These are phyloP conservation scores for Xylariaceae sp. DNA, from an alignment of 2,329 filamentous ascomycete genomes.

Conservation along the genomic window DNA sequence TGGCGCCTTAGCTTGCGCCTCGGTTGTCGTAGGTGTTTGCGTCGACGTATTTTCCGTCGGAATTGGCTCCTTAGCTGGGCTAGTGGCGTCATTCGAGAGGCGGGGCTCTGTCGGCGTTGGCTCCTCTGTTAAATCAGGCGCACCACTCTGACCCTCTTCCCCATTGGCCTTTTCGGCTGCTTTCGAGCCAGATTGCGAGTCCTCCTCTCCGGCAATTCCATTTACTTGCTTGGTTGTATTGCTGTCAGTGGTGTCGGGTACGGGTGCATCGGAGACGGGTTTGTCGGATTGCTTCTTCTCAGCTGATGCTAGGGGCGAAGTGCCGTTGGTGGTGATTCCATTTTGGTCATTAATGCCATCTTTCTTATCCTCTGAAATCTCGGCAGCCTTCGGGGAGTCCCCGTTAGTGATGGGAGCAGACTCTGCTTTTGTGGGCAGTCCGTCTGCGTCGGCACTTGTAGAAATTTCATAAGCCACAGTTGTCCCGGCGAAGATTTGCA, in stretches of 20 bases:
- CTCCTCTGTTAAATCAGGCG: no score
- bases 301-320: slow-evolving; percentile 5
- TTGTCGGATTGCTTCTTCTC: no score
- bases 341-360: slow-evolving; percentile 20
- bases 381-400: slow-evolving; percentile 8
- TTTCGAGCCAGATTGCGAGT: no score
- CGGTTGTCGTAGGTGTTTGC: slow-evolving; percentile 6
- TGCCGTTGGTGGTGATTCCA: slow-evolving; percentile 22
- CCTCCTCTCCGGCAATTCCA: slow-evolving; percentile 9
- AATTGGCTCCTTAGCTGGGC: neutral
- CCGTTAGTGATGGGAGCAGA: slow-evolving; percentile 23
- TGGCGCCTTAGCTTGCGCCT: slow-evolving; percentile 6
- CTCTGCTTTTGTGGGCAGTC: slow-evolving; percentile 13
- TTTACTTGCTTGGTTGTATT: slow-evolving; percentile 18
- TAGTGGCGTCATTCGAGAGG: no score
- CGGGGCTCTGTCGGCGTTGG: no score
- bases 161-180: no score
- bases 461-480: no score
- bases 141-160: slow-evolving; percentile 4
- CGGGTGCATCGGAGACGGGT: neutral
- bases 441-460: no score
- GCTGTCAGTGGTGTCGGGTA: slow-evolving; percentile 13
- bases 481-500: no score
- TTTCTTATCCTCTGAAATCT: slow-evolving; percentile 1
- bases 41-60: slow-evolving; percentile 1